These are phyloP conservation scores for Vitis hybrid DNA, from an alignment of 177 flowering plant species.

Conservation along the genomic window DNA sequence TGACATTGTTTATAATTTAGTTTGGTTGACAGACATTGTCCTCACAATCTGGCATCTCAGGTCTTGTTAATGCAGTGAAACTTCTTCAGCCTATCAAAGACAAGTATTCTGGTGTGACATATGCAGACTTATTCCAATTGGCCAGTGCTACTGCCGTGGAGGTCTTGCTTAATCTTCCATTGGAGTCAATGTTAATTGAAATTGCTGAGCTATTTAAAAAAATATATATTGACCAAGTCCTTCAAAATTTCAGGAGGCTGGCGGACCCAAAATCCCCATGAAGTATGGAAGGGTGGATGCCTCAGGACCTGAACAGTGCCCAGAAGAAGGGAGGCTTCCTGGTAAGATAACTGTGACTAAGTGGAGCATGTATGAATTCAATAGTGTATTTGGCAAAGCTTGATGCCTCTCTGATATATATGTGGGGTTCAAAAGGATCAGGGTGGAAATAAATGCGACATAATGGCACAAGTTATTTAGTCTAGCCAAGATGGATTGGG, in stretches of 20 bases:
- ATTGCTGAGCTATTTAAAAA: not conserved
- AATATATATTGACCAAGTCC: not conserved
- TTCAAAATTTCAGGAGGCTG: constrained; percentile 73
- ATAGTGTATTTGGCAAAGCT: too few relatives aligned
- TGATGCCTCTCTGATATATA: too few relatives aligned
- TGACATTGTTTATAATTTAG: not conserved
- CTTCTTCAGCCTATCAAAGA: constrained; percentile 91
- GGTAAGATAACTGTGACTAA: constrained; percentile 38
- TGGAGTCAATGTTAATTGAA: not conserved
- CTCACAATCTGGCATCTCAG: constrained; percentile 42
- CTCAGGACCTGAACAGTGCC: constrained; percentile 78
- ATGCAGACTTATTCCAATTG: constrained; percentile 94
- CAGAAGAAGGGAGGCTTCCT: constrained; percentile 97
- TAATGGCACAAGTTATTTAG: too few relatives aligned
- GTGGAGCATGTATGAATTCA: too few relatives aligned
- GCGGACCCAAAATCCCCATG: constrained; percentile 97
- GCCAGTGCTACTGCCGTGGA: constrained; percentile 98
- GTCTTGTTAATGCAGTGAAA: constrained; percentile 90
- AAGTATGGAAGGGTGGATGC: constrained; percentile 96
- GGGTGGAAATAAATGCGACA: too few relatives aligned
- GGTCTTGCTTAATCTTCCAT: constrained; percentile 38
- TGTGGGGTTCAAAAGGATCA: too few relatives aligned
- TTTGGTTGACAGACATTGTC: constrained; percentile 6
- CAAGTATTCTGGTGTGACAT: constrained; percentile 80
- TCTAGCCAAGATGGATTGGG: too few relatives aligned